Percentiles rank a stretch among this genome's conserved stretches.
Evolutionary conservation across 2,329 filamentous ascomycete genomes (phyloP).

Genomic region (Lanzia echinophila): DNA sequence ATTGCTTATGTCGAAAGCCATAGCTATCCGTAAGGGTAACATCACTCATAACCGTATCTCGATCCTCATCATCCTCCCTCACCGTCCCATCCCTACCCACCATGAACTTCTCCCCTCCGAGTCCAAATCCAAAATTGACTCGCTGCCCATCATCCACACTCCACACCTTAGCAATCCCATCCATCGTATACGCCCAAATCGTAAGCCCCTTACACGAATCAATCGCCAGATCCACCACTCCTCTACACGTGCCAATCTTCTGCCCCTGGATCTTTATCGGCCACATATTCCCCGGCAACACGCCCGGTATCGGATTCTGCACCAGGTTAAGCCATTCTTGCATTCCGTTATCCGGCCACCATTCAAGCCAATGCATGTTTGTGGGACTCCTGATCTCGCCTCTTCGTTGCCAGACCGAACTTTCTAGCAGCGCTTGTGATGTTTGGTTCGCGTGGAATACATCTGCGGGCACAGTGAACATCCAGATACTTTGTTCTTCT

Average conservation of each 20-base stretch:
- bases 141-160: slow-evolving; percentile 34
- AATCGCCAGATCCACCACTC: slow-evolving; percentile 45
- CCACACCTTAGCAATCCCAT: slow-evolving; percentile 40
- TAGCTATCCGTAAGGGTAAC: too few species aligned
- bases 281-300: slow-evolving; percentile 34
- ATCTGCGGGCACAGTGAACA: slow-evolving; percentile 57
- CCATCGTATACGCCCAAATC: slow-evolving; percentile 45
- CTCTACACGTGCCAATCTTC: slow-evolving; percentile 39
- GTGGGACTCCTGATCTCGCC: slow-evolving; percentile 5
- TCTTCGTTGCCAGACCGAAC: slow-evolving; percentile 10
- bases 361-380: slow-evolving; percentile 30
- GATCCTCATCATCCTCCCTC: too few species aligned
- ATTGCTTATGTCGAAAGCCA: too few species aligned
- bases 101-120: too few species aligned
- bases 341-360: slow-evolving; percentile 34
- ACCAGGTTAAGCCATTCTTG: slow-evolving; percentile 31
- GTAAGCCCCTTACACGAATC: slow-evolving; percentile 38
- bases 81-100: too few species aligned
- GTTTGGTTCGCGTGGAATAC: slow-evolving; percentile 37
- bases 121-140: slow-evolving; percentile 5
- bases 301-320: slow-evolving; percentile 14
- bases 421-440: slow-evolving; percentile 9
- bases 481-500: slow-evolving; percentile 40
- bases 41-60: too few species aligned
- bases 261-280: slow-evolving; percentile 44